Evolutionary conservation across 2,329 filamentous ascomycete species (phyloP).

Genomic region (Colletotrichum magnum): DNA sequence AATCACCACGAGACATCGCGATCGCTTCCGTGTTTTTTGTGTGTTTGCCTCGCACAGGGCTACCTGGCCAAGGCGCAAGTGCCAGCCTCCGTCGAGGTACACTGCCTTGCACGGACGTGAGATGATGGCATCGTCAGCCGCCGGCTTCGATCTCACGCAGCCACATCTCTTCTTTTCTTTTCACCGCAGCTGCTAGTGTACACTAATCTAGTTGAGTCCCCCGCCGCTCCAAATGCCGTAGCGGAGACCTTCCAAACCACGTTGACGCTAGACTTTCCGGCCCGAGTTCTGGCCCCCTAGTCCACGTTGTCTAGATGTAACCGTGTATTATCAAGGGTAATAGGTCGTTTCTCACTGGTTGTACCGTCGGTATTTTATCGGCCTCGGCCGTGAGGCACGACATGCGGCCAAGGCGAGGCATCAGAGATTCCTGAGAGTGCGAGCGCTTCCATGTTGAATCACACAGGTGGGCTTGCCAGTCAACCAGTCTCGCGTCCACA

Average conservation of each 20-base stretch:
- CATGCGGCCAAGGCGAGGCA: slow-evolving; percentile 35
- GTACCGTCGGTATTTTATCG: slow-evolving; percentile 6
- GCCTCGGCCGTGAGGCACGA: slow-evolving; percentile 22
- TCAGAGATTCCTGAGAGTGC: slow-evolving; percentile 23
- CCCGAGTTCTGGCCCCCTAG: slow-evolving; percentile 4
- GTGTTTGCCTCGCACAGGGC: slow-evolving; percentile 17
- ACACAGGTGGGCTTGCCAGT: slow-evolving; percentile 5
- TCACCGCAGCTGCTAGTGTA: background rate
- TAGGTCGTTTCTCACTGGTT: slow-evolving; percentile 3
- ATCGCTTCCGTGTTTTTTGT: slow-evolving; percentile 7
- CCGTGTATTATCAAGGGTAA: slow-evolving; percentile 20
- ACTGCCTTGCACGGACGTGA: slow-evolving; percentile 23
- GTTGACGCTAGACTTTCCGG: slow-evolving; percentile 8
- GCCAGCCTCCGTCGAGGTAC: background rate
- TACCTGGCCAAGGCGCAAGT: background rate
- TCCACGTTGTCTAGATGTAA: slow-evolving; percentile 31
- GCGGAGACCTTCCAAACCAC: slow-evolving; percentile 23
- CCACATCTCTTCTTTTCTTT: slow-evolving; percentile 19
- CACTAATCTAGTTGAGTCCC: background rate
- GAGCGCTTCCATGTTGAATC: slow-evolving; percentile 30
- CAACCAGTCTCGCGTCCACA: slow-evolving; percentile 18
- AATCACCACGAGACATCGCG: slow-evolving; percentile 17
- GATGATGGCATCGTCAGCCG: slow-evolving; percentile 17
- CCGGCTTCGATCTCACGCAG: slow-evolving; percentile 19
- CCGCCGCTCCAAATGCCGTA: slow-evolving; percentile 23